phyloP scores from a whole-genome alignment of 306 rosid genomes.

The Herpetospermum pedunculosum region DNA sequence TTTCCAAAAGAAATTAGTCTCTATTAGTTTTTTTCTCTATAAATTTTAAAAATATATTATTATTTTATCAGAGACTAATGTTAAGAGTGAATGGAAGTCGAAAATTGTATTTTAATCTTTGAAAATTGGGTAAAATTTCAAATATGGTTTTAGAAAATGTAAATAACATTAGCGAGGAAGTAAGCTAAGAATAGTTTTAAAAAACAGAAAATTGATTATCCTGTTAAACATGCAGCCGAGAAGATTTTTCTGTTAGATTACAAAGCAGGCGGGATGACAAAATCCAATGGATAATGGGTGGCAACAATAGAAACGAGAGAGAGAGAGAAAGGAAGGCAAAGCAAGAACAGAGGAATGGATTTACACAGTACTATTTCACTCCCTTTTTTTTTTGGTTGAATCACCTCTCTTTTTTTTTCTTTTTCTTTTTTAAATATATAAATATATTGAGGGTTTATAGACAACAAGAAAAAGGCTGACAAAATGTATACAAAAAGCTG shows the following conservation, averaged over 20 bases:
- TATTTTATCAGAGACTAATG: no score
- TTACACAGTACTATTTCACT: neutral
- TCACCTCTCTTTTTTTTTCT: neutral
- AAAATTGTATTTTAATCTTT: no score
- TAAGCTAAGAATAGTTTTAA: neutral
- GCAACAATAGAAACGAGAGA: neutral
- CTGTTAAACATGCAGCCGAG: conserved; percentile 12
- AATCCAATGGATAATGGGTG: neutral
- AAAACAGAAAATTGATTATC: no score
- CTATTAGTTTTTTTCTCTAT: no score
- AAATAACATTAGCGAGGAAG: neutral
- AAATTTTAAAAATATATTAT: no score
- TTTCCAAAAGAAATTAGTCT: no score
- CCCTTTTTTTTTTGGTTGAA: neutral
- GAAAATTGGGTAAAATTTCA: neutral
- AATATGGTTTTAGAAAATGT: neutral
- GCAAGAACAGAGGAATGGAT: neutral
- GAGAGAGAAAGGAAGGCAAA: neutral
- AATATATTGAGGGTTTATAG: neutral
- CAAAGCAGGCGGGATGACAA: neutral
- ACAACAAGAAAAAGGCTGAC: conserved; percentile 9
- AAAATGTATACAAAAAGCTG: conserved; percentile 2
- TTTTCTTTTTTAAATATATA: neutral
- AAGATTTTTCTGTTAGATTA: conserved; percentile 6
- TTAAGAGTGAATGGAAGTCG: no score